phyloP scores from a whole-genome alignment of 192 early-diverging fungal species.

The Mortierella claussenii region DNA sequence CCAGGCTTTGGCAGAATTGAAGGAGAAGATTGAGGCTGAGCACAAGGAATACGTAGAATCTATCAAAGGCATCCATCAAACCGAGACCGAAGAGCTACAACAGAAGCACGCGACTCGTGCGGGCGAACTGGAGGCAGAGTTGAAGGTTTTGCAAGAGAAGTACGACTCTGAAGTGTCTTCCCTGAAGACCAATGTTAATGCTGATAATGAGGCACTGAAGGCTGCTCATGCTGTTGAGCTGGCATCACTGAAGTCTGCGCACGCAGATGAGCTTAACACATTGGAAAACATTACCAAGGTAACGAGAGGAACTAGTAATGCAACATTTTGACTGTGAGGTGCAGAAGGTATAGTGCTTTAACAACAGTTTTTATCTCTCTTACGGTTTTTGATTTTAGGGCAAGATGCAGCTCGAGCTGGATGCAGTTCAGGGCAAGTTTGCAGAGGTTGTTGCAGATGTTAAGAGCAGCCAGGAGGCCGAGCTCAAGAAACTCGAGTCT shows the following conservation, averaged over 20 bases:
- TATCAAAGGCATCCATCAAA: slow-evolving; percentile 22
- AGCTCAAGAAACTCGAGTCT: slow-evolving; percentile 35
- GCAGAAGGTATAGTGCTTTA: too few species aligned
- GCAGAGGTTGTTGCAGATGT: slow-evolving; percentile 37
- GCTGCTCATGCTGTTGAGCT: slow-evolving; percentile 41
- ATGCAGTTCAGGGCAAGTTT: slow-evolving; percentile 45
- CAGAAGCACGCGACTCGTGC: slow-evolving; percentile 24
- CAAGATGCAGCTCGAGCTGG: slow-evolving; percentile 43
- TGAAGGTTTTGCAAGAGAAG: slow-evolving; percentile 38
- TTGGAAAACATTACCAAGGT: slow-evolving; percentile 42
- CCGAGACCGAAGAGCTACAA: slow-evolving; percentile 21
- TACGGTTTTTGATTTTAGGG: slow-evolving; percentile 6
- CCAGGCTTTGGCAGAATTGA: slow-evolving; percentile 33
- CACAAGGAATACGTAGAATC: slow-evolving; percentile 35
- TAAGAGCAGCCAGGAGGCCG: slow-evolving; percentile 24
- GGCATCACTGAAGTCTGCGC: slow-evolving; percentile 30
- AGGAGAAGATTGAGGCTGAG: slow-evolving; percentile 38
- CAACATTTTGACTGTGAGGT: too few species aligned
- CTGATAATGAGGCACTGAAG: slow-evolving; percentile 28
- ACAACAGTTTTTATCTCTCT: too few species aligned
- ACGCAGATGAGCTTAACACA: slow-evolving; percentile 32
- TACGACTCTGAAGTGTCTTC: slow-evolving; percentile 27
- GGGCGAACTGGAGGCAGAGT: slow-evolving; percentile 20
- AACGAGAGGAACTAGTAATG: not conserved
- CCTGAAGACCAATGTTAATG: slow-evolving; percentile 1